Evolutionary conservation across 768 basidiomycete species (phyloP).

Genomic region (Suillus cothurnatus): DNA sequence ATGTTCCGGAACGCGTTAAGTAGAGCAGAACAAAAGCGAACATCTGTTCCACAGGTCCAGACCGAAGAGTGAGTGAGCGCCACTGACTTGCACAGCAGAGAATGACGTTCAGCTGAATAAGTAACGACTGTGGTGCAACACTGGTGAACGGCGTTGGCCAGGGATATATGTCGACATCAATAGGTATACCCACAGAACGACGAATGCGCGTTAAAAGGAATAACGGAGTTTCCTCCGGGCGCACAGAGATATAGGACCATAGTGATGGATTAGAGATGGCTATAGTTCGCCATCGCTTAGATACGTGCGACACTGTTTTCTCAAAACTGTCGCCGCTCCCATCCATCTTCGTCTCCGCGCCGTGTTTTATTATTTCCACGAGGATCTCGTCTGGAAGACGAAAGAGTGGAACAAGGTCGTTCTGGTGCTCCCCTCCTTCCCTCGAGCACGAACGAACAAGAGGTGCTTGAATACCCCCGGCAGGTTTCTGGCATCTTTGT

Average conservation of each 20-base stretch:
- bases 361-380: neutral
- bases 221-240: neutral
- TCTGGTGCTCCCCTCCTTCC: neutral
- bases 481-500: neutral
- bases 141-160: neutral
- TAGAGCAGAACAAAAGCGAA: neutral
- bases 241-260: neutral
- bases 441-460: neutral
- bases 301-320: neutral
- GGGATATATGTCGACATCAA: neutral
- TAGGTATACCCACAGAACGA: neutral
- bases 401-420: neutral
- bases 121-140: neutral
- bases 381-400: slow-evolving; percentile 3
- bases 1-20: neutral
- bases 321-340: neutral
- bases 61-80: neutral
- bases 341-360: neutral
- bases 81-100: neutral
- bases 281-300: neutral
- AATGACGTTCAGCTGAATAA: neutral
- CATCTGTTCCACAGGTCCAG: neutral
- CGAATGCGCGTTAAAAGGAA: neutral
- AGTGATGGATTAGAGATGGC: neutral
- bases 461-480: neutral